Conservation (phyloP, 768 basidiomycete genomes). For the Hysterangium stoloniferum region DNA sequence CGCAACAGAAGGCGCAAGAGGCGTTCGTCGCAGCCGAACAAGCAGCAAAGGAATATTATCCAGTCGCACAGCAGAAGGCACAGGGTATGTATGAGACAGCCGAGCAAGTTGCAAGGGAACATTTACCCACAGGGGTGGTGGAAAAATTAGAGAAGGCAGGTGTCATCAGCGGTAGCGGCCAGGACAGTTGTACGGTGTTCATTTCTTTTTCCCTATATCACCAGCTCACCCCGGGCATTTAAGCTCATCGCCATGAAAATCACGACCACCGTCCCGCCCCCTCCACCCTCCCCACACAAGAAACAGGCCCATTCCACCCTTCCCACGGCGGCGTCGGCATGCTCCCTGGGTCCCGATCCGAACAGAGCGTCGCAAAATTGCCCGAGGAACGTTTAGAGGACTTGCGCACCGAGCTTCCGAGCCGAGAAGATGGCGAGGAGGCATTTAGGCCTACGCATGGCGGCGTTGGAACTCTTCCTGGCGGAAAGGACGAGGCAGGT, state of each 20-base stretch:
- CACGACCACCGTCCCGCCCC: background rate
- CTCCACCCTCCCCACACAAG: background rate
- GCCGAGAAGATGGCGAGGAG: background rate
- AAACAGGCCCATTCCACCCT: background rate
- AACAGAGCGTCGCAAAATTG: slow-evolving; percentile 38
- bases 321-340: slow-evolving; percentile 36
- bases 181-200: background rate
- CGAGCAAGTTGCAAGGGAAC: slow-evolving; percentile 6
- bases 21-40: too few relatives aligned
- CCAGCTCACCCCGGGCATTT: too few relatives aligned
- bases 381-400: slow-evolving; percentile 35
- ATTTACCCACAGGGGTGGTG: slow-evolving; percentile 1
- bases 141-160: slow-evolving; percentile 3
- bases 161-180: background rate
- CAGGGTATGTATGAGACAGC: background rate
- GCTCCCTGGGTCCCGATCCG: slow-evolving; percentile 38
- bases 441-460: background rate
- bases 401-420: background rate
- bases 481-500: slow-evolving; percentile 34
- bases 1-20: too few relatives aligned
- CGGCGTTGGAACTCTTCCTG: slow-evolving; percentile 35
- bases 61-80: background rate
- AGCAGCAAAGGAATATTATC: too few relatives aligned
- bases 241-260: background rate
- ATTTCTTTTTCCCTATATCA: background rate